Conservation (phyloP, 2,329 filamentous ascomycete species). For the Xylaria sp. region DNA sequence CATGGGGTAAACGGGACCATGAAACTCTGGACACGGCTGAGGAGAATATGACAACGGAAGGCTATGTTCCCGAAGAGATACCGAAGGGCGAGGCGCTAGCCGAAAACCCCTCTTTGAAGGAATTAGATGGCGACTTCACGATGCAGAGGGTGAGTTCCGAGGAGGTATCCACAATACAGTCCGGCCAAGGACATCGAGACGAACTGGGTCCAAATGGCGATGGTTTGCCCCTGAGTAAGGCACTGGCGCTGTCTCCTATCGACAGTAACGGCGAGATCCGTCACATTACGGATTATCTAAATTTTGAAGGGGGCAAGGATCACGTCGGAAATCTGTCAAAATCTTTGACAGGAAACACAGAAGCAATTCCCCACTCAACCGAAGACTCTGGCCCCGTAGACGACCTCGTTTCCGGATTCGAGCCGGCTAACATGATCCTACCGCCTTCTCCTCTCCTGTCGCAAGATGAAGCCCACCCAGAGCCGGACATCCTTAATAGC, state of each 20-base stretch:
- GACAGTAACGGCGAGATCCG: not conserved
- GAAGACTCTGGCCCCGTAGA: not conserved
- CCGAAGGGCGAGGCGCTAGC: not conserved
- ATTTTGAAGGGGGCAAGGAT: not conserved
- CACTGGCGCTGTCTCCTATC: not conserved
- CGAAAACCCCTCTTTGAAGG: not conserved
- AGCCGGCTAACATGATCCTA: not conserved
- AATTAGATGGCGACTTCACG: not conserved
- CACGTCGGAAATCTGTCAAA: not conserved
- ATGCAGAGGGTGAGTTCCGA: not conserved
- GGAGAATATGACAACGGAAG: not conserved
- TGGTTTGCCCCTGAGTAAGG: not conserved
- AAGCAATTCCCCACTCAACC: not conserved
- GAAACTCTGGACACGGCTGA: conserved; percentile 4
- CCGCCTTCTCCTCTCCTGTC: not conserved
- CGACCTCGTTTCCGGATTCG: not conserved
- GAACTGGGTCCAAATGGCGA: not conserved
- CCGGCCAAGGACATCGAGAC: not conserved
- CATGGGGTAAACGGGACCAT: conserved; percentile 3
- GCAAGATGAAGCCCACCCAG: not conserved
- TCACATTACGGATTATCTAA: not conserved
- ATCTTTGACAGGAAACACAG: not conserved
- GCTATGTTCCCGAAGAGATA: not conserved
- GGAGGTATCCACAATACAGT: not conserved
- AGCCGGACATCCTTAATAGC: not conserved